A percentile compares a stretch with the other conserved stretches of the same genome.
phyloP scores from a whole-genome alignment of 345 rosid genomes.

The Euclidium syriacum region DNA sequence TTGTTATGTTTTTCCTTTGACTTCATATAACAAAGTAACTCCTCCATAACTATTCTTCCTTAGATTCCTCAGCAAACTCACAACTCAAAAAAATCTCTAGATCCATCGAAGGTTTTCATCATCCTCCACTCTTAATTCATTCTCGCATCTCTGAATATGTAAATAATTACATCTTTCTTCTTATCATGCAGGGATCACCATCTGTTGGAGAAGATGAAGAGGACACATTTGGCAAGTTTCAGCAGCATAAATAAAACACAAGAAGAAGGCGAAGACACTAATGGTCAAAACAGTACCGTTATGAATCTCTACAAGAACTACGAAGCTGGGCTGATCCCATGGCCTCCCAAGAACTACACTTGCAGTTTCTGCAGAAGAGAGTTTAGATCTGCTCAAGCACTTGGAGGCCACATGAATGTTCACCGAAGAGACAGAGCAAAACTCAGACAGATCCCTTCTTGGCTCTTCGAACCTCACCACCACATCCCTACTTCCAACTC shows the following conservation, averaged over 20 bases:
- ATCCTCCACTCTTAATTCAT: background rate
- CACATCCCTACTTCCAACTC: constrained; percentile 15
- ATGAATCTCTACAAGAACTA: constrained; percentile 28
- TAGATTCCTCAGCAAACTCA: background rate
- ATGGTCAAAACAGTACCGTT: constrained; percentile 13
- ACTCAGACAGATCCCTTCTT: constrained; percentile 44
- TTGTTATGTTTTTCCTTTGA: constrained; percentile 7
- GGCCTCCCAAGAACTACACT: constrained; percentile 51
- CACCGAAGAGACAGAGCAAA: constrained; percentile 68
- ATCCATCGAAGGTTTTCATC: constrained; percentile 17
- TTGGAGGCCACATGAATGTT: constrained; percentile 80
- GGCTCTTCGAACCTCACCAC: constrained; percentile 38
- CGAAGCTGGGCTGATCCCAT: constrained; percentile 32
- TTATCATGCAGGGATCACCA: constrained; percentile 5
- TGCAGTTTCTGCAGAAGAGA: constrained; percentile 57
- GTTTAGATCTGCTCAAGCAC: constrained; percentile 66
- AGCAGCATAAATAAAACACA: constrained; percentile 7
- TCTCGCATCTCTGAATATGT: background rate
- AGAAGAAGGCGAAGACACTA: background rate
- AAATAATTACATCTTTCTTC: background rate
- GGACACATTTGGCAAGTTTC: constrained; percentile 27
- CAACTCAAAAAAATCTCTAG: background rate
- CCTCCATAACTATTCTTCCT: constrained; percentile 16
- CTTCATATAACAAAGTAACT: constrained; percentile 13
- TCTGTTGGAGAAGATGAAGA: constrained; percentile 20